Evolutionary conservation across 1,284 basidiomycete species (phyloP).

Genomic region (Takashimella tepidaria): DNA sequence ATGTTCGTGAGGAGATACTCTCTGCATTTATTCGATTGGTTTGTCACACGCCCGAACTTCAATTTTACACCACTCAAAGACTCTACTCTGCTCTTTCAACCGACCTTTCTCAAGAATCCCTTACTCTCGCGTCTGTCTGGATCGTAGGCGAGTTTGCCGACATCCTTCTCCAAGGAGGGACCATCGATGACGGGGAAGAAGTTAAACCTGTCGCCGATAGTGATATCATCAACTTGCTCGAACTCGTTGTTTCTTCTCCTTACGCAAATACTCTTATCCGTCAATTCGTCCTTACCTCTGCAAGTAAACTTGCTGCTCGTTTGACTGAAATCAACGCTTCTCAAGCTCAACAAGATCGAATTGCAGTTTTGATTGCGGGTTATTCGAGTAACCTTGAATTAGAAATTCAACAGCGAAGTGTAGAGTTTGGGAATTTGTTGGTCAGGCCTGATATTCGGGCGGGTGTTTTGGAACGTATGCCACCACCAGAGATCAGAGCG

Average conservation of each 20-base stretch:
- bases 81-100: slow-evolving; percentile 79
- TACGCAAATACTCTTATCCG: slow-evolving; percentile 87
- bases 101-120: slow-evolving; percentile 93
- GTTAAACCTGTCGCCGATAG: slow-evolving; percentile 68
- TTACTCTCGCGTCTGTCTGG: slow-evolving; percentile 92
- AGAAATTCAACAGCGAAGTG: slow-evolving; percentile 91
- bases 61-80: slow-evolving; percentile 91
- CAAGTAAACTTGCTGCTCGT: slow-evolving; percentile 86
- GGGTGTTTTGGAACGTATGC: slow-evolving; percentile 98
- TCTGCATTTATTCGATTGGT: slow-evolving; percentile 94
- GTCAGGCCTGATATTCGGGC: slow-evolving; percentile 64
- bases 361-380: slow-evolving; percentile 65
- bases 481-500: slow-evolving; percentile 89
- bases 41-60: slow-evolving; percentile 93
- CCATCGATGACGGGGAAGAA: slow-evolving; percentile 77
- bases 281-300: slow-evolving; percentile 84
- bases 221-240: slow-evolving; percentile 78
- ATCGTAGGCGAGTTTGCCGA: slow-evolving; percentile 96
- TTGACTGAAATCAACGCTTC: slow-evolving; percentile 50
- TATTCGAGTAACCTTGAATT: slow-evolving; percentile 83
- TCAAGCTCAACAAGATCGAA: slow-evolving; percentile 67
- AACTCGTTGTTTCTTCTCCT: slow-evolving; percentile 85
- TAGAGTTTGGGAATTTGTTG: slow-evolving; percentile 87
- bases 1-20: slow-evolving; percentile 92
- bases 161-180: slow-evolving; percentile 75